These are phyloP conservation scores for Hypholoma sublateritium DNA, from an alignment of 768 basidiomycete species.

Conservation along the genomic window DNA sequence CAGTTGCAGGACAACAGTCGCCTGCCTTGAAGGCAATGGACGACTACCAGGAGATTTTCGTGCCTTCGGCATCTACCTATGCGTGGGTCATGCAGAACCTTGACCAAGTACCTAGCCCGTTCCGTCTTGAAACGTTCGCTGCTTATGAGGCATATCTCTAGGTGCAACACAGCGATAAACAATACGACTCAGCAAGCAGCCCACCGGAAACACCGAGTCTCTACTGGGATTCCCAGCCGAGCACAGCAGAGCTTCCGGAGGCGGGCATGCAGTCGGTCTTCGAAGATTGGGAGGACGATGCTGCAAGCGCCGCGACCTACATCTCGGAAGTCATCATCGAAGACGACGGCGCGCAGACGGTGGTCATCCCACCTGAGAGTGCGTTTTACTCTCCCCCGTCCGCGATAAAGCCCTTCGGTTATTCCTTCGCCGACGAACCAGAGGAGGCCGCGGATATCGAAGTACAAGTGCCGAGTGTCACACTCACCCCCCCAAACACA, in stretches of 20 bases:
- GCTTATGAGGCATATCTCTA: neutral
- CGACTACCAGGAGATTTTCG: constrained; percentile 14
- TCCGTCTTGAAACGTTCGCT: neutral
- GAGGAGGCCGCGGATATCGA: neutral
- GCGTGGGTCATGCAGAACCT: constrained; percentile 15
- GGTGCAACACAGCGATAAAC: neutral
- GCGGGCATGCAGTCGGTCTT: constrained; percentile 16
- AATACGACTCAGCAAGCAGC: constrained; percentile 3
- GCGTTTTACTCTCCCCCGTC: constrained; percentile 15
- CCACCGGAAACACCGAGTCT: constrained; percentile 12
- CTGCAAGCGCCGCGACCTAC: constrained; percentile 2
- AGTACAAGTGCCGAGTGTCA: neutral
- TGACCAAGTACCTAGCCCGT: constrained; percentile 11
- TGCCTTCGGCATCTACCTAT: constrained; percentile 14
- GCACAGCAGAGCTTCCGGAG: constrained; percentile 4
- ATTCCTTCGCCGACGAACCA: constrained; percentile 6
- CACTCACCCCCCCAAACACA: neutral
- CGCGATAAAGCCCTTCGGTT: constrained; percentile 10
- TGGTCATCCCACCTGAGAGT: constrained; percentile 18
- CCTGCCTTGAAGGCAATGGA: constrained; percentile 9
- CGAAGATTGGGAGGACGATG: constrained; percentile 21
- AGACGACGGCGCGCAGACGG: constrained; percentile 18
- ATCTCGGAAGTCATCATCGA: constrained; percentile 14
- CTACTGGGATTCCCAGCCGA: constrained; percentile 14
- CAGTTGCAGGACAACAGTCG: constrained; percentile 18